A percentile compares a stretch with the other conserved stretches of the same genome.
phyloP scores from a whole-genome alignment of 805 yeast genomes.

The Barnettozyma siamensis region DNA sequence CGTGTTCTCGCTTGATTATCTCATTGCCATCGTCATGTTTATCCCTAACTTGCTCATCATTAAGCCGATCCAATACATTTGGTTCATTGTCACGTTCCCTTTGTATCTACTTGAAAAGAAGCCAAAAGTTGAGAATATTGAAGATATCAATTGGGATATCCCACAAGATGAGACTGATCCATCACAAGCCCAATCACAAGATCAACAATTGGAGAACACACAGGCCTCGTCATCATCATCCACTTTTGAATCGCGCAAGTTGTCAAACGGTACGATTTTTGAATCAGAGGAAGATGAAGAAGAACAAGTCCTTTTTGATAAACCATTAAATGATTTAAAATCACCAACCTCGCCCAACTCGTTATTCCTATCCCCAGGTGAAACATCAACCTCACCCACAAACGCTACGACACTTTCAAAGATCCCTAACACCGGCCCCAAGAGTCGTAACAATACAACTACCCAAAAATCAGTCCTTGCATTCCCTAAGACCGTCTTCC shows the following conservation, averaged over 20 bases:
- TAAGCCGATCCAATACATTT: slow-evolving; percentile 44
- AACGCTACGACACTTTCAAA: no score
- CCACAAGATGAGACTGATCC: no score
- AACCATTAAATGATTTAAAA: slow-evolving; percentile 14
- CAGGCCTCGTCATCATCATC: not conserved
- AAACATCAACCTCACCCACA: not conserved
- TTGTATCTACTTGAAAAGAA: slow-evolving; percentile 36
- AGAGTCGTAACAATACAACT: not conserved
- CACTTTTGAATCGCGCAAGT: not conserved
- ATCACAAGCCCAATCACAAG: no score
- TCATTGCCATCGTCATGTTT: slow-evolving; percentile 31
- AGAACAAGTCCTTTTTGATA: slow-evolving; percentile 1
- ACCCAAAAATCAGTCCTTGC: slow-evolving; percentile 14
- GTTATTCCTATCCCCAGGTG: slow-evolving; percentile 12
- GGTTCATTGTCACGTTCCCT: slow-evolving; percentile 55
- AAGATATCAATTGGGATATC: not conserved
- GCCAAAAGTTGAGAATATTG: not conserved
- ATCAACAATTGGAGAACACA: no score
- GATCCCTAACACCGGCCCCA: not conserved
- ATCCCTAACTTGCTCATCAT: slow-evolving; percentile 44
- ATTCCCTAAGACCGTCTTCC: slow-evolving; percentile 37
- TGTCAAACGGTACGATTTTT: slow-evolving; percentile 12
- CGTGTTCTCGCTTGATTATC: slow-evolving; percentile 9
- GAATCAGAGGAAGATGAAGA: slow-evolving; percentile 25
- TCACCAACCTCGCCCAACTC: slow-evolving; percentile 23